A percentile compares a stretch with the other conserved stretches of the same genome.
phyloP scores from a whole-genome alignment of 148 eudicot species.

The Cornus kousa region DNA sequence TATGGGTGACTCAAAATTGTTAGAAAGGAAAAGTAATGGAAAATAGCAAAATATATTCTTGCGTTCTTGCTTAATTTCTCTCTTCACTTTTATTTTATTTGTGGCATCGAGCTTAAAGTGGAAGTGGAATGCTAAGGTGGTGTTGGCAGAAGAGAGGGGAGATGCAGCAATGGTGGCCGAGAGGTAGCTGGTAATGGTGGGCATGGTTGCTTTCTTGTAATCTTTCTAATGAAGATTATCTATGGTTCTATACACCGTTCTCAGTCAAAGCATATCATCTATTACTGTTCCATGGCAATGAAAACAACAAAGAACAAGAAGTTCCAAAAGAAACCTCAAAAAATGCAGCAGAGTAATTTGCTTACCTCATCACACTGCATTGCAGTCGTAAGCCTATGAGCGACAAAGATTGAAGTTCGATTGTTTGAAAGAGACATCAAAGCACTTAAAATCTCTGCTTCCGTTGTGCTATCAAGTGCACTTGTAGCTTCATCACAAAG shows the following conservation, averaged over 20 bases:
- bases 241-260: background rate
- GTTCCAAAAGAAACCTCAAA: background rate
- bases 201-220: no score
- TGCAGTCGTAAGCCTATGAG: constrained; percentile 97
- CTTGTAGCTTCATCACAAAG: constrained; percentile 99
- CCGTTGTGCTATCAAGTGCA: constrained; percentile 96
- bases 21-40: no score
- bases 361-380: constrained; percentile 95
- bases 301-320: background rate
- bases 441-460: constrained; percentile 88
- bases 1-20: no score
- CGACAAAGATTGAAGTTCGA: constrained; percentile 82
- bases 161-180: no score
- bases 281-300: background rate
- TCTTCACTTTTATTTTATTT: no score
- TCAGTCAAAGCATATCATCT: background rate
- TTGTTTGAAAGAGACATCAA: constrained; percentile 76
- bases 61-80: no score
- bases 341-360: background rate
- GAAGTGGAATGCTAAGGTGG: no score
- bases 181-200: no score
- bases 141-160: no score
- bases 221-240: no score
- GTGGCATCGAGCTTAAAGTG: no score
- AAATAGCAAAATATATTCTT: no score